Percentiles rank a stretch among this genome's conserved stretches.
These are phyloP conservation scores for Leccinum fuscescens DNA, from an alignment of 1,284 basidiomycete genomes.

Conservation along the genomic window DNA sequence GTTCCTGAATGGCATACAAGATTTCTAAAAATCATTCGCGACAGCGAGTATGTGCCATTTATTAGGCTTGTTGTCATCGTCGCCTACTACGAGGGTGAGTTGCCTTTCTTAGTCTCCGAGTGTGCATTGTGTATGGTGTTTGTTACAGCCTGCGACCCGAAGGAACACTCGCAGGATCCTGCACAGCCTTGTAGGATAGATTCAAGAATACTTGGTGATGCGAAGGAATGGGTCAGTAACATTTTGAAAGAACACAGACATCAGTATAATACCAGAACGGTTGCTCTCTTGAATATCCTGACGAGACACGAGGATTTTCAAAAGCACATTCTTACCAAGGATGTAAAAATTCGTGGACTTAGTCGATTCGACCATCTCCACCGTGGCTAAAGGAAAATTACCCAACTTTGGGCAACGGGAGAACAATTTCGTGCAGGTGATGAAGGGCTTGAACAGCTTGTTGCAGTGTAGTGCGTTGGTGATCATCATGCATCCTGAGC, in stretches of 20 bases:
- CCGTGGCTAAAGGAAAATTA: background rate
- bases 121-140: background rate
- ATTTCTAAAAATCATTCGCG: slow-evolving; percentile 14
- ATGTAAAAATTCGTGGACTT: slow-evolving; percentile 15
- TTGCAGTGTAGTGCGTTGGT: slow-evolving; percentile 19
- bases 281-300: slow-evolving; percentile 23
- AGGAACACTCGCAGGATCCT: background rate
- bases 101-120: slow-evolving; percentile 3
- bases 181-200: background rate
- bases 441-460: slow-evolving; percentile 25
- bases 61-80: slow-evolving; percentile 12
- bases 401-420: background rate
- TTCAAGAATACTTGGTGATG: slow-evolving; percentile 5
- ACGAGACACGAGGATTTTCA: slow-evolving; percentile 17
- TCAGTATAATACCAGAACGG: slow-evolving; percentile 18
- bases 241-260: slow-evolving; percentile 15
- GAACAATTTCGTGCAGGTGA: slow-evolving; percentile 20
- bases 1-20: slow-evolving; percentile 9
- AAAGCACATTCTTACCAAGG: slow-evolving; percentile 11
- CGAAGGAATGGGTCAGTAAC: slow-evolving; percentile 2
- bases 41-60: slow-evolving; percentile 7
- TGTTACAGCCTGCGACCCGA: slow-evolving; percentile 9
- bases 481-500: background rate
- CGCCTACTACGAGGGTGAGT: slow-evolving; percentile 23
- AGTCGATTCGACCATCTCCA: slow-evolving; percentile 12